Conservation (phyloP, 306 rosid species). For the Chamaecrista fasciculata region DNA sequence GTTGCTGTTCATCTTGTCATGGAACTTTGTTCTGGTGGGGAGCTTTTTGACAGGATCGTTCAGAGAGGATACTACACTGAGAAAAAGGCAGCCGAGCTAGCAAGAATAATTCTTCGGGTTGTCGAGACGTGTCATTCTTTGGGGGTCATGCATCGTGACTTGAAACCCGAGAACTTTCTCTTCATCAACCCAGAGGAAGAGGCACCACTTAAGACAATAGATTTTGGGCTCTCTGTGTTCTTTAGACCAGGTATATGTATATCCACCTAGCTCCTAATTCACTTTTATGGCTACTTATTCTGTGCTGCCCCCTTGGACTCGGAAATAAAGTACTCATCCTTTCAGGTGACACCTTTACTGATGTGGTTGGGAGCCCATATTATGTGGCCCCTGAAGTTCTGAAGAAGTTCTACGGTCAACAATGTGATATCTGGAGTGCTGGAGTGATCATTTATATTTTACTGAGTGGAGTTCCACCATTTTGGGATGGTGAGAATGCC, state of each 20-base stretch:
- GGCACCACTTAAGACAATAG: conserved; percentile 77
- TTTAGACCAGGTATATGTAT: conserved; percentile 71
- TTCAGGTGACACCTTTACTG: conserved; percentile 82
- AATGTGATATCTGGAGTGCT: conserved; percentile 98
- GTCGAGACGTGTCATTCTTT: conserved; percentile 83
- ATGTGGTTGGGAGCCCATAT: conserved; percentile 98
- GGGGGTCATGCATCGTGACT: conserved; percentile 95
- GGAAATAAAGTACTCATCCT: conserved; percentile 28
- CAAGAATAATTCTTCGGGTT: conserved; percentile 69
- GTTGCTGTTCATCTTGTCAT: conserved; percentile 85
- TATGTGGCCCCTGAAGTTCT: conserved; percentile 98
- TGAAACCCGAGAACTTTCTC: conserved; percentile 92
- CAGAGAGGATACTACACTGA: conserved; percentile 89
- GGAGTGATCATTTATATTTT: conserved; percentile 92
- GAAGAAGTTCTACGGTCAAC: conserved; percentile 77
- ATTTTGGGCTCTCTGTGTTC: conserved; percentile 89
- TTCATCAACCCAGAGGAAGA: conserved; percentile 74
- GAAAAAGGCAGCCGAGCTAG: conserved; percentile 80
- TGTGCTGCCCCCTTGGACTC: conserved; percentile 16
- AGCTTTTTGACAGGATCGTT: conserved; percentile 84
- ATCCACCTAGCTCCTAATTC: background rate
- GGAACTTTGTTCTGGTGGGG: conserved; percentile 95
- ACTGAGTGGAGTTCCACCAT: conserved; percentile 94
- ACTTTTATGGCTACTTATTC: conserved; percentile 1
- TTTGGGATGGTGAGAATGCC: conserved; percentile 88